Evolutionary conservation across 331 rosid genomes (phyloP), one percentile per base, ranked within the genome.

Genomic region (Phaseolus coccineus): DNA sequence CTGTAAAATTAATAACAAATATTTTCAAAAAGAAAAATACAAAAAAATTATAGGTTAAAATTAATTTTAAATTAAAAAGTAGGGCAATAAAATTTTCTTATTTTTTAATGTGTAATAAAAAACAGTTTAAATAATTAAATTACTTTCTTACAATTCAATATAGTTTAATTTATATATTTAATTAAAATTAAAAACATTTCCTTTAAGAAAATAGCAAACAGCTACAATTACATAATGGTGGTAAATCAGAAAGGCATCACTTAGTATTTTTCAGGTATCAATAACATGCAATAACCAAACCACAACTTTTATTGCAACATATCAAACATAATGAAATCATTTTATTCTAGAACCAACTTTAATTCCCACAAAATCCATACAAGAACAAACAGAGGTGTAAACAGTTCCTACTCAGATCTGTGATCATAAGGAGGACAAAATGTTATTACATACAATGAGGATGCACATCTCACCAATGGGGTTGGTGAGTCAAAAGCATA

Each of bases 401-500:
- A 30, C 56, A 82, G 13, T 15, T 72, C 40, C 65, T 71, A 86
- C 44, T 56, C 22, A 14, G 81, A 71, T 30, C 58, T 10, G 72
- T 55, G 30, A 9, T 57, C 79, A 66, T 1, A 80, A 39, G 13
- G 68, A 15, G 98, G 98, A 72, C 99, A 95, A 77, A 95, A 93
- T 22, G 96, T 90, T 28, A 93, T 39, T 12, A 81, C 57, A 61
- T 81, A 91, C 62, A 89, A 94, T 1, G 58, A 84, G 0, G 93
- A 84, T 2, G 84, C 74, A 82, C 97, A 93, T n/a, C 82, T 90
- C 55, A 77, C 90, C 89, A 93, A 76, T 0, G 98, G 92, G 48
- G 88, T 44, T 13, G 99, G 92, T 35, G 87, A 53, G 51, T 95
- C 97, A 77, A 84, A 95, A 39, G 99, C 97, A 73, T 88, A 95